phyloP scores from a whole-genome alignment of 306 rosid species.

The Pyrus betulifolia region DNA sequence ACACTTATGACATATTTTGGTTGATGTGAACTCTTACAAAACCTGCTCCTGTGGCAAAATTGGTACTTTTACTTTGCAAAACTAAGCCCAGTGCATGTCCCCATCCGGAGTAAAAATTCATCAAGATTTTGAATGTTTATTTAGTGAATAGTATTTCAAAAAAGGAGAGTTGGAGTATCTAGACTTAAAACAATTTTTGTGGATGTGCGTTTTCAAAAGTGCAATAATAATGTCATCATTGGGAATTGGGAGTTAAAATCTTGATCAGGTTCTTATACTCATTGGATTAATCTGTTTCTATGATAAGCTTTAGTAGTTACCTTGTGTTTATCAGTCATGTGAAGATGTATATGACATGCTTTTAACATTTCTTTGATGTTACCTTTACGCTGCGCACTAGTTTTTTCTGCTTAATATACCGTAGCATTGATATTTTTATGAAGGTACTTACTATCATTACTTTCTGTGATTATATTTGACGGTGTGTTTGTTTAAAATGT shows the following conservation, averaged over 20 bases:
- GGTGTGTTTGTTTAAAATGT: conserved; percentile 14
- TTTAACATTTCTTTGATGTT: background rate
- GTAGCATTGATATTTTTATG: background rate
- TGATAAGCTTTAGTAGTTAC: background rate
- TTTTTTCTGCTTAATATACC: background rate
- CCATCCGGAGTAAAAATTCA: background rate
- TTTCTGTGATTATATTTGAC: background rate
- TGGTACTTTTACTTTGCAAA: background rate
- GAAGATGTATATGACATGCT: background rate
- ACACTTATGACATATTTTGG: background rate
- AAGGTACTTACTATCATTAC: background rate
- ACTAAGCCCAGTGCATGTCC: background rate
- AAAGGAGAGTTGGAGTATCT: background rate
- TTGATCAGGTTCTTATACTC: background rate
- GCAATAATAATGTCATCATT: background rate
- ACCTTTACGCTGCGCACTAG: background rate
- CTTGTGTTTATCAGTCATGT: background rate
- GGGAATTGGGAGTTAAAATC: background rate
- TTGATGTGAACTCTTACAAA: background rate
- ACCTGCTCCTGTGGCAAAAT: background rate
- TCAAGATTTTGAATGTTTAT: too few species aligned
- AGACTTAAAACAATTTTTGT: background rate
- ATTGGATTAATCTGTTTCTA: background rate
- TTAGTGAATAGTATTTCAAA: too few species aligned
- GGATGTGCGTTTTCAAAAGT: background rate